These are phyloP conservation scores for Aureobasidium sp. DNA, from an alignment of 2,329 filamentous ascomycete species.

Conservation along the genomic window DNA sequence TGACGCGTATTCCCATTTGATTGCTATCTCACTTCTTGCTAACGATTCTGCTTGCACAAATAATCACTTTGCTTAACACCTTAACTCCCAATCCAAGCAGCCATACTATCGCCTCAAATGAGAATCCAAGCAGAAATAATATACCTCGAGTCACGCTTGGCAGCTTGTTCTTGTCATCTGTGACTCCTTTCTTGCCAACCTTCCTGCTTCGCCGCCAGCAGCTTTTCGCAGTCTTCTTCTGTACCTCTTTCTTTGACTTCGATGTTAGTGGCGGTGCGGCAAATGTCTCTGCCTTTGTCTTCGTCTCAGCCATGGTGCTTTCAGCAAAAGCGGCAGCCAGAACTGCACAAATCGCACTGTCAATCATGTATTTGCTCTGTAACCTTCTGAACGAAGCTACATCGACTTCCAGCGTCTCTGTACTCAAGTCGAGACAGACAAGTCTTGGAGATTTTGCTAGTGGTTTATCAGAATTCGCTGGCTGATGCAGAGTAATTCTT, in stretches of 20 bases:
- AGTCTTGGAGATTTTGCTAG: conserved; percentile 34
- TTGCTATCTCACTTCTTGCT: conserved; percentile 21
- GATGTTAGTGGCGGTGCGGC: conserved; percentile 6
- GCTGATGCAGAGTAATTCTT: conserved; percentile 31
- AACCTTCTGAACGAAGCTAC: conserved; percentile 36
- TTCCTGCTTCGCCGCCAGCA: neutral
- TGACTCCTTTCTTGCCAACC: conserved; percentile 18
- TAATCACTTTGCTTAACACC: conserved; percentile 33
- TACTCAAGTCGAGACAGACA: conserved; percentile 38
- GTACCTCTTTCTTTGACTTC: conserved; percentile 1
- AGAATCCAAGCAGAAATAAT: conserved; percentile 34
- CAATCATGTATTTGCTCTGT: conserved; percentile 40
- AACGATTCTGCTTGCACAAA: conserved; percentile 31
- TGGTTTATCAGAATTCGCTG: conserved; percentile 34
- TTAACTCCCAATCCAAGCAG: conserved; percentile 36
- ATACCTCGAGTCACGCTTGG: conserved; percentile 34
- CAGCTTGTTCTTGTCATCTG: conserved; percentile 24
- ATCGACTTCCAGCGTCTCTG: conserved; percentile 37
- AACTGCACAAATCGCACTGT: conserved; percentile 37
- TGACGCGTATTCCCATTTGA: neutral
- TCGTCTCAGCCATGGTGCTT: conserved; percentile 25
- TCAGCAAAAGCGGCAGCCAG: conserved; percentile 41
- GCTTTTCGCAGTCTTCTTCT: conserved; percentile 10
- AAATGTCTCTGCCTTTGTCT: conserved; percentile 14
- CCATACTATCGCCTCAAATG: conserved; percentile 37